Evolutionary conservation across 306 rosid genomes (phyloP).

Genomic region (Prunus campanulata): DNA sequence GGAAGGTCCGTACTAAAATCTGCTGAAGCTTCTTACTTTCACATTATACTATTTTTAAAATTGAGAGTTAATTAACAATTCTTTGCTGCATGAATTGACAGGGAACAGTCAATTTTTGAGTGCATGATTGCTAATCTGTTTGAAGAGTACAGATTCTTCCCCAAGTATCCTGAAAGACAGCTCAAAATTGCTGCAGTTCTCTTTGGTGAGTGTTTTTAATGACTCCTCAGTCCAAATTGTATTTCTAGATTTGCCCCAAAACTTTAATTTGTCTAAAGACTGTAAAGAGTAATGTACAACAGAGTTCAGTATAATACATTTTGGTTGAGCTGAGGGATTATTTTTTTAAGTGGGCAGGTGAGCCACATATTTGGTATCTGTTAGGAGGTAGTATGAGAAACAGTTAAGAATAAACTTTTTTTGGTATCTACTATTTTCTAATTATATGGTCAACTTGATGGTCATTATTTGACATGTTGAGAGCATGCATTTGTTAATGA

Average conservation of each 20-base stretch:
- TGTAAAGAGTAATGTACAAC: not conserved
- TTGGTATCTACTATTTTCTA: not conserved
- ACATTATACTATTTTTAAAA: not conserved
- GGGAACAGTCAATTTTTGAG: slow-evolving; percentile 82
- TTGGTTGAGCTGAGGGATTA: not conserved
- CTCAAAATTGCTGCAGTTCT: slow-evolving; percentile 88
- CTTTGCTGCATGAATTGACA: slow-evolving; percentile 35
- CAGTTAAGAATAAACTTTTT: not conserved
- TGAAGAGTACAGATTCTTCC: slow-evolving; percentile 92
- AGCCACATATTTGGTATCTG: not conserved
- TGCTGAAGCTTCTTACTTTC: not conserved
- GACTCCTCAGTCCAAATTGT: not conserved
- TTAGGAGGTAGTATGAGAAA: not conserved
- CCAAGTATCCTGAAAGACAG: slow-evolving; percentile 96
- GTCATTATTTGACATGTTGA: not conserved
- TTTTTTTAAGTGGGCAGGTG: not conserved
- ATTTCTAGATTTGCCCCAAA: not conserved
- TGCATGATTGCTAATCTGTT: slow-evolving; percentile 95
- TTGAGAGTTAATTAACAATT: slow-evolving; percentile 9
- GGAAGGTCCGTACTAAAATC: slow-evolving; percentile 10
- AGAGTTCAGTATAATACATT: not conserved
- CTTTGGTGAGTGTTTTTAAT: slow-evolving; percentile 64
- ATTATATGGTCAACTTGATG: not conserved
- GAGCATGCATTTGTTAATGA: not conserved
- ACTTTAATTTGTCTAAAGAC: not conserved